Conservation (phyloP, 371 early-diverging fungal genomes). For the Mucor saturninus region DNA sequence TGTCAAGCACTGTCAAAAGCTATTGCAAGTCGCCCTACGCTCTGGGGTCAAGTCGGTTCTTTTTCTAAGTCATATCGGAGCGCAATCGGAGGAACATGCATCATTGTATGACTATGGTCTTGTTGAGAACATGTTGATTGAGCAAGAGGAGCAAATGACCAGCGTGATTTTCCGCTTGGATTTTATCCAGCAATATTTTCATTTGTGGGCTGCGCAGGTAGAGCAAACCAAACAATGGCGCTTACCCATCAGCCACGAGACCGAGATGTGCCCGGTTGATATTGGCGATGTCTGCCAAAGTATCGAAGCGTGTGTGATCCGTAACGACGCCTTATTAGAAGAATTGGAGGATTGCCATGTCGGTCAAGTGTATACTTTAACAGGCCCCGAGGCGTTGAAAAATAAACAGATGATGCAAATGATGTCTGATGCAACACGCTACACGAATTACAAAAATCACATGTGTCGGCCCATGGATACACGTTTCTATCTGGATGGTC, state of each 20-base stretch:
- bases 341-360: slow-evolving; percentile 32
- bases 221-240: slow-evolving; percentile 29
- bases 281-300: slow-evolving; percentile 41
- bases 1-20: slow-evolving; percentile 23
- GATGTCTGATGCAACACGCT: slow-evolving; percentile 34
- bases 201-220: slow-evolving; percentile 36
- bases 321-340: slow-evolving; percentile 1
- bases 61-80: slow-evolving; percentile 45
- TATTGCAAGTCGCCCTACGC: slow-evolving; percentile 32
- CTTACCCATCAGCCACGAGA: slow-evolving; percentile 30
- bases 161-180: slow-evolving; percentile 33
- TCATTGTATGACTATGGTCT: slow-evolving; percentile 35
- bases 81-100: slow-evolving; percentile 27
- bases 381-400: slow-evolving; percentile 42
- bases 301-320: slow-evolving; percentile 22
- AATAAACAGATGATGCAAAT: slow-evolving; percentile 29
- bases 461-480: slow-evolving; percentile 42
- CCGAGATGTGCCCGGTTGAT: slow-evolving; percentile 47
- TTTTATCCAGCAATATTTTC: slow-evolving; percentile 46
- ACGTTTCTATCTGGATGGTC: slow-evolving; percentile 32
- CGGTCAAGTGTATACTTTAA: slow-evolving; percentile 44
- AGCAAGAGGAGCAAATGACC: slow-evolving; percentile 9
- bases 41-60: slow-evolving; percentile 43
- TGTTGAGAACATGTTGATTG: slow-evolving; percentile 39
- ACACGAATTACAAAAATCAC: slow-evolving; percentile 23